Evolutionary conservation across 2,329 filamentous ascomycete species (phyloP), one percentile per base, ranked within the genome.

Genomic region (Paraphaeosphaeria sporulosa): DNA sequence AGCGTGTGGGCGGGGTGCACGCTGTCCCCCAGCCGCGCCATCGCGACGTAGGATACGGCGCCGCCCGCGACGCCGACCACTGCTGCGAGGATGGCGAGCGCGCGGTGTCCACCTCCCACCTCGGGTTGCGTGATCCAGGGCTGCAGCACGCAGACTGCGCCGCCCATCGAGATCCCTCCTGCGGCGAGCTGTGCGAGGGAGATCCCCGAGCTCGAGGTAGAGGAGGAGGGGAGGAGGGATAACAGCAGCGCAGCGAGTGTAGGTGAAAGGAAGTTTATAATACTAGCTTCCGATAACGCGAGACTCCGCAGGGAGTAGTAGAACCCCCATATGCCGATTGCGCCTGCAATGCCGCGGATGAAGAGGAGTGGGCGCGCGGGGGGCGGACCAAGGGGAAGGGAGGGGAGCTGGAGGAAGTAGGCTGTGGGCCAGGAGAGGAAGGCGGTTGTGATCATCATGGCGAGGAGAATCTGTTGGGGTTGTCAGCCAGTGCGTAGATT

Each of bases 241-340:
- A 55, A 30, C n/a, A 55, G n/a, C 12, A 55, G 42, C 1, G 46
- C 42, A 12, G 52, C 52, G 4, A 47, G 27, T 19, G 46, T 55
- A 1, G 52, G 52, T 12, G 52, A 27, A 4, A 55, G 42, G 52
- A 55, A 55, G 30, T 55, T 55, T 17, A 55, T 17, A 10, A 47
- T 46, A 10, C 8, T 38, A 5, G 52, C 52, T 46, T 36, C 30
- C 2, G 52, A 27, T 1, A 55, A 30, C 1, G 52, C 19, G 30
- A 55, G 52, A 4, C 13, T 25, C 0, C 42, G 52, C 1, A 55
- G 52, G 6, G 52, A 47, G 52, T 55, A 55, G 52, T 55, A 55
- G 52, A 55, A 55, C 9, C 42, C 42, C 52, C 52, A 55, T 42
- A 55, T 55, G 19, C 42, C 52, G 40, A 27, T 13, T 42, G 46